Base-by-base conservation (phyloP, 1,284 basidiomycete genomes). In the Naganishia cerealis region DNA sequence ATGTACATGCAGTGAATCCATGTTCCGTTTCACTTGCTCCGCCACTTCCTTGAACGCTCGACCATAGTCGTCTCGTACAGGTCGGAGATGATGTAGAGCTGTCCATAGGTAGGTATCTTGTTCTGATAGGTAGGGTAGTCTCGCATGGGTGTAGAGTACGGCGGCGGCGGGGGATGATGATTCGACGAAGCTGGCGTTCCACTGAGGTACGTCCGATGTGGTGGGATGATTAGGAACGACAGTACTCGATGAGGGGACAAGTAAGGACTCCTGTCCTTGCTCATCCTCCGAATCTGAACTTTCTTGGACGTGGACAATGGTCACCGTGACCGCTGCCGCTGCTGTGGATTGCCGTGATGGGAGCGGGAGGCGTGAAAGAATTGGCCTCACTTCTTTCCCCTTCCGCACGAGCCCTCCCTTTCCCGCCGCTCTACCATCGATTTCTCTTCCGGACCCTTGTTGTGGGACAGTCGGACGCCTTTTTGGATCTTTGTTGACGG, bases 51-150 rank as follows among this genome's bases (percentile, higher is more conserved):
- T 46, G 4, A 86, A 82, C 3, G 79, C 79, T 16, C 73, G 75
- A 0, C 91, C 88, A 71, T 94, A 94, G 43, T 87, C 78, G 0
- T 79, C 75, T 0, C 85, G 84, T 3, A 85, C 56, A 0, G 91
- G 90, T 26, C 76, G 83, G 81, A 95, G 93, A 59, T 83, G 78
- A 76, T 94, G 91, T 46, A 95, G 81, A 0, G 91, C 89, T 76
- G 88, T 88, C 80, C 94, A 92, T 3, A 96, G 82, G 0, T 89
- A 88, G n/a, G 93, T 88, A 0, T 88, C 86, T 75, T 93, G 90
- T 26, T 62, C 58, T 3, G 56, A 50, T 6, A 57, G 39, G 0
- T 21, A 12, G 3, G 67, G 61, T 2, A 69, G 65, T 16, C 46
- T 40, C 4, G 70, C 52, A 15, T 57, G 38, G 3, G 67, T 48